Evolutionary conservation across 108 stramenopile species (phyloP).

Genomic region (Pseudonitzschia multiseries): DNA sequence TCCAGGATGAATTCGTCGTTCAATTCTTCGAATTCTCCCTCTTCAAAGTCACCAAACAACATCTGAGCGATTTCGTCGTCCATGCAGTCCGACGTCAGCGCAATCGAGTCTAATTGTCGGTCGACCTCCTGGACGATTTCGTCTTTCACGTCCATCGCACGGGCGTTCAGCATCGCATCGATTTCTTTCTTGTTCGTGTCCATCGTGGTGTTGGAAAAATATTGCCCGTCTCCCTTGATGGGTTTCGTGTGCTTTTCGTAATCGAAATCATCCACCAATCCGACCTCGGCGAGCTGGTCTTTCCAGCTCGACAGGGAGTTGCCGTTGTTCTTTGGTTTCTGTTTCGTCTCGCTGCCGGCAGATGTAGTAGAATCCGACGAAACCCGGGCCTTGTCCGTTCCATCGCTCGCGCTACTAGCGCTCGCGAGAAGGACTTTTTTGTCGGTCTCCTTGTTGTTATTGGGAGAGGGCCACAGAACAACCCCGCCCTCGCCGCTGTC

Average conservation of each 20-base stretch:
- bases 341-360: no score
- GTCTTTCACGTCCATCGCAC: conserved; percentile 46
- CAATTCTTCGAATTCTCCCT: conserved; percentile 84
- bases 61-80: conserved; percentile 92
- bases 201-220: conserved; percentile 21
- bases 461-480: conserved; percentile 67
- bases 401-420: no score
- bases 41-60: conserved; percentile 74
- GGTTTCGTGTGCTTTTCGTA: conserved; percentile 88
- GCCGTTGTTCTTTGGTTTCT: not conserved
- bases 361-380: not conserved
- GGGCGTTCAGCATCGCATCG: conserved; percentile 42
- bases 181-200: conserved; percentile 16
- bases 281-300: conserved; percentile 25
- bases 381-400: not conserved
- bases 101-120: conserved; percentile 80
- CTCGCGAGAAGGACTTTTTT: conserved; percentile 37
- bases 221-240: conserved; percentile 65
- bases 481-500: conserved; percentile 44
- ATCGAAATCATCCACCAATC: conserved; percentile 78
- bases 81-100: conserved; percentile 88
- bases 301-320: conserved; percentile 38
- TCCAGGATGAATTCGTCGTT: conserved; percentile 95
- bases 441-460: conserved; percentile 53
- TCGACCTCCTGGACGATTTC: conserved; percentile 75